These are phyloP conservation scores for Pythium myriotylum DNA, from an alignment of 352 stramenopile genomes.

Conservation along the genomic window DNA sequence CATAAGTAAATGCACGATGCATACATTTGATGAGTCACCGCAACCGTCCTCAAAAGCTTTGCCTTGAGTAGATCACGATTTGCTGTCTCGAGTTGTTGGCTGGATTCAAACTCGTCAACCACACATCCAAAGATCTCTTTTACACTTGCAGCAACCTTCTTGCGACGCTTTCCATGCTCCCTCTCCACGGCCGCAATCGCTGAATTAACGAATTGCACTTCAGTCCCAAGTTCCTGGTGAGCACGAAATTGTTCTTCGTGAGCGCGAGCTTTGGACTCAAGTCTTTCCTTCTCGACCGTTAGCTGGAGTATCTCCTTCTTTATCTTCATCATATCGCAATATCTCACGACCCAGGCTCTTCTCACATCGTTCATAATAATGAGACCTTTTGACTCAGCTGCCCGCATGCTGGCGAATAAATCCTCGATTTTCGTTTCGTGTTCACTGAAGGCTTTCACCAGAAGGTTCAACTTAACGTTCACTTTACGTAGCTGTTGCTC, in stretches of 20 bases:
- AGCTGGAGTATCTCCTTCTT: constrained; percentile 27
- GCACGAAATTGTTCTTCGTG: constrained; percentile 14
- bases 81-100: constrained; percentile 13
- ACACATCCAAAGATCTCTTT: constrained; percentile 31
- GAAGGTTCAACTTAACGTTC: constrained; percentile 30
- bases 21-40: constrained; percentile 25
- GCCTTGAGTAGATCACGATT: constrained; percentile 17
- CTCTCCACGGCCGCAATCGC: constrained; percentile 35
- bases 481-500: constrained; percentile 28
- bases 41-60: constrained; percentile 25
- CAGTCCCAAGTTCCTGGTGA: constrained; percentile 6
- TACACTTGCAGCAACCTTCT: constrained; percentile 31
- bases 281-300: constrained; percentile 9
- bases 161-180: constrained; percentile 37
- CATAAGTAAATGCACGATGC: constrained; percentile 35
- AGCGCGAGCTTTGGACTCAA: constrained; percentile 20
- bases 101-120: constrained; percentile 29
- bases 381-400: constrained; percentile 35
- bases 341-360: constrained; percentile 35
- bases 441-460: constrained; percentile 25
- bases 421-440: constrained; percentile 38
- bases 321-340: constrained; percentile 28
- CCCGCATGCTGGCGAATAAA: constrained; percentile 26
- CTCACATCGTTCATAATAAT: constrained; percentile 46
- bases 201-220: constrained; percentile 30